Evolutionary conservation across 192 early-diverging fungal genomes (phyloP), one percentile per base, ranked within the genome.

Genomic region (Podila verticillata): DNA sequence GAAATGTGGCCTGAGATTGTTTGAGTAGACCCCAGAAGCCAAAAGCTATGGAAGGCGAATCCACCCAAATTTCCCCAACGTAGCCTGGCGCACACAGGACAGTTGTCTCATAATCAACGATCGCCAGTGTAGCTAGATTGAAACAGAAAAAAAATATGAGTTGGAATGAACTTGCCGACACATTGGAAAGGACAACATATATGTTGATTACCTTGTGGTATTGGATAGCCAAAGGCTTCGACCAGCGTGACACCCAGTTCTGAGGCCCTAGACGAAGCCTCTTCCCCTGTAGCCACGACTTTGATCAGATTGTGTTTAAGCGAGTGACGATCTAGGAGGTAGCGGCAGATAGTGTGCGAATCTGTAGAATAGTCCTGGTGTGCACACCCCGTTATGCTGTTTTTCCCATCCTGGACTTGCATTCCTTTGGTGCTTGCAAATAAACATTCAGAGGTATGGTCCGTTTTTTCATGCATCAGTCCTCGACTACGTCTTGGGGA

Each of bases 11-110:
- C 72, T 92, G 85, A 9, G 87, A 92, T 39, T 91, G 88, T 65
- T 88, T 89, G 13, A 90, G 89, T 48, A 95, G 73, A 10, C 84
- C 89, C 93, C 91, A 94, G 82, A 95, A 95, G 4, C 90, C 91
- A 19, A 85, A 87, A 7, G 89, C 87, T 24, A 95, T 72, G 34
- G 85, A 88, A 28, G 91, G 91, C 0, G 91, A 88, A 66, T 90
- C 85, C 5, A 95, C 81, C 93, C 94, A 95, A 12, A 96, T 86
- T 83, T 96, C 95, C 29, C 95, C 95, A 54, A 95, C 87, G 0
- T 85, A 83, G 75, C 92, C 87, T 0, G 90, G 79, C 10, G 86
- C 81, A 48, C 91, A 93, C n/a, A 95, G 75, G n/a, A 88, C 87
- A 3, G 87, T 88, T 60, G 93, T 93, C 35, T 94, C 91, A 2